Base-by-base conservation (phyloP, 2,329 filamentous ascomycete species). In the Verticillium albo-atrum region DNA sequence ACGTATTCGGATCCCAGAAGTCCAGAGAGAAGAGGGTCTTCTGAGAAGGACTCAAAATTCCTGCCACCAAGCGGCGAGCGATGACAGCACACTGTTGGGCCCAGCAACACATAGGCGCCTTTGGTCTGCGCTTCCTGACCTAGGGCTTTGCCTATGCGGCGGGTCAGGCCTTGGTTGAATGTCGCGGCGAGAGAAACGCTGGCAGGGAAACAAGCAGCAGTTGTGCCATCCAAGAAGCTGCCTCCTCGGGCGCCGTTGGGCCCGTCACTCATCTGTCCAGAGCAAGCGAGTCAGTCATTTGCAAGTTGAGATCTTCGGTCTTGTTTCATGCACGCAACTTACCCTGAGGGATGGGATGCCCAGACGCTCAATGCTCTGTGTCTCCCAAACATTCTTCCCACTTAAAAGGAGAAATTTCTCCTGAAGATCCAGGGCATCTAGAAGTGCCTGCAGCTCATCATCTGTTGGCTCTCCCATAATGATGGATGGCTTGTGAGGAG, bases 21-120 rank as follows among this genome's bases (percentile, higher is more conserved):
- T 0, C 67, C 65, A 17, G 61, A 63, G 5, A 76, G 60, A 30
- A 72, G 63, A 14, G 74, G 74, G 57, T 76, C 73, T 67, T 89
- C 86, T 1, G 83, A 84, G 65, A 86, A 88, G 0, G 83, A 85
- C 68, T 89, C 86, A 62, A 88, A 89, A 53, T 84, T 85, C 58
- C 85, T 79, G 3, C 85, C 86, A 35, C 84, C 85, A 0, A 88
- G 75, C 2, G 85, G 86, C 3, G 80, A 83, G 28, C 86, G 79
- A 64, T 87, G 82, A 69, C 85, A 84, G 68, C 86, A 87, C 30
- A 88, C 81, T 0, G 85, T 88, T 1, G 85, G 85, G 1, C 82
- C 85, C 27, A 89, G 75, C 17, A 87, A 74, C 5, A 88, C 75
- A 57, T 86, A 77, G 3, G 83, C 79, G 15, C 83, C 82, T 66